These are phyloP conservation scores for Berberis vulgaris DNA, from an alignment of 164 flowering plant species.

Conservation along the genomic window DNA sequence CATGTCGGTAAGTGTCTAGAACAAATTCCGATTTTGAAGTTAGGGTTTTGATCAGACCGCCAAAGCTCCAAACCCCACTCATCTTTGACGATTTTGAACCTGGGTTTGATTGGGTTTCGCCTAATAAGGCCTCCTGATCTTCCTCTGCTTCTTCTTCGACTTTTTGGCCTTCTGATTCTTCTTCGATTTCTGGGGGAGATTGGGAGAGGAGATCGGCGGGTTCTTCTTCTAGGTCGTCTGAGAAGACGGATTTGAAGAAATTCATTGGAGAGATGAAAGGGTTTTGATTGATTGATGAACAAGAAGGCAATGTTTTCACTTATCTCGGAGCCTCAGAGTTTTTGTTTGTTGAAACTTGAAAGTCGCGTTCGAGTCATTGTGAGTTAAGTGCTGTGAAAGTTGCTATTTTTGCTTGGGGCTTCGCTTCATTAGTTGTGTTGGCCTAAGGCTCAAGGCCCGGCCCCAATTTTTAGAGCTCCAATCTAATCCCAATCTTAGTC, in stretches of 20 bases:
- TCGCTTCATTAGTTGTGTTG: too few species aligned
- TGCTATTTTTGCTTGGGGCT: too few species aligned
- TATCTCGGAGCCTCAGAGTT: too few species aligned
- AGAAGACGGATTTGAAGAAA: slow-evolving; percentile 78
- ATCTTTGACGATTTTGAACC: slow-evolving; percentile 4
- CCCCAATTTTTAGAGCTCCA: too few species aligned
- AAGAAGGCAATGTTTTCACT: too few species aligned
- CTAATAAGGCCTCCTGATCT: background rate
- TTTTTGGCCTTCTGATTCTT: background rate
- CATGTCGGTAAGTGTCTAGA: slow-evolving; percentile 54
- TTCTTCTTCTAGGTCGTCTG: slow-evolving; percentile 28
- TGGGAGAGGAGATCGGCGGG: slow-evolving; percentile 5
- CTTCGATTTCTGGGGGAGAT: background rate
- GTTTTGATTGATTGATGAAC: too few species aligned
- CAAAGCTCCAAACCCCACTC: slow-evolving; percentile 42
- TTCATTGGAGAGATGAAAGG: slow-evolving; percentile 26
- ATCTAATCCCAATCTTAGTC: too few species aligned
- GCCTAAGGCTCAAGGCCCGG: too few species aligned
- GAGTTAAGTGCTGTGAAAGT: too few species aligned
- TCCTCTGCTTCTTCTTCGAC: background rate
- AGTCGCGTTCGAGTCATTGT: too few species aligned
- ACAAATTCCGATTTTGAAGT: slow-evolving; percentile 61
- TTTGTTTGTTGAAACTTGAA: too few species aligned
- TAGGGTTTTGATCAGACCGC: slow-evolving; percentile 51
- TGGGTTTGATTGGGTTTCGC: background rate